These are phyloP conservation scores for Neonothopanus nambi DNA, from an alignment of 1,284 basidiomycete genomes.

Conservation along the genomic window DNA sequence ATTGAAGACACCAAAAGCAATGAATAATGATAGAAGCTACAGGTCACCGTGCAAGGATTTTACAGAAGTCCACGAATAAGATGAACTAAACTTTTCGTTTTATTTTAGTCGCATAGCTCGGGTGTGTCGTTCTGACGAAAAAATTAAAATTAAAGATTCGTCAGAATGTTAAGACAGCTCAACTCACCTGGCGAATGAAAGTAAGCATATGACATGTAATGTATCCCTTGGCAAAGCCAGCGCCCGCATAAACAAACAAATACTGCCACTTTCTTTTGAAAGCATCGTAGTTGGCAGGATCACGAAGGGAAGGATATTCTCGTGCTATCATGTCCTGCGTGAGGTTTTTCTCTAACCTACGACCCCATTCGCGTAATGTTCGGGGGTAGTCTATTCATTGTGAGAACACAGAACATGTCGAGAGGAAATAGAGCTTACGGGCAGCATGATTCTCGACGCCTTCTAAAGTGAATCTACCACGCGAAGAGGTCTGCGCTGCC, in stretches of 20 bases:
- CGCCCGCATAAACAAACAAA: constrained; percentile 74
- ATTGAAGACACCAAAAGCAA: background rate
- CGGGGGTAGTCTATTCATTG: constrained; percentile 72
- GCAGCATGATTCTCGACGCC: constrained; percentile 86
- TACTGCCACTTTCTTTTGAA: constrained; percentile 81
- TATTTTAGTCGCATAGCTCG: constrained; percentile 38
- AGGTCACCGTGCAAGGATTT: too few relatives aligned
- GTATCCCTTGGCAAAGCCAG: constrained; percentile 74
- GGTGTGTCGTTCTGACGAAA: constrained; percentile 41
- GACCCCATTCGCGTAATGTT: constrained; percentile 87
- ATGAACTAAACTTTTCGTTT: background rate
- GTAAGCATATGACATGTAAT: constrained; percentile 78
- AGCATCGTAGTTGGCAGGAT: constrained; percentile 53
- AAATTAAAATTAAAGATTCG: constrained; percentile 8
- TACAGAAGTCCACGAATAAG: background rate
- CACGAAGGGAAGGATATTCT: constrained; percentile 57
- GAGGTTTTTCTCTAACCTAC: constrained; percentile 67
- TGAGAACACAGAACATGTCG: background rate
- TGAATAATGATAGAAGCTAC: constrained; percentile 9
- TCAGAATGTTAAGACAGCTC: constrained; percentile 1
- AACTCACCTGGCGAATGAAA: constrained; percentile 56
- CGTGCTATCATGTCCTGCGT: constrained; percentile 54
- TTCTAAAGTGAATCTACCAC: constrained; percentile 80
- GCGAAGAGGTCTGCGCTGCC: constrained; percentile 62
- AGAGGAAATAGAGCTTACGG: constrained; percentile 43